A percentile compares a stretch with the other conserved stretches of the same genome.
Conservation (phyloP, 1,284 basidiomycete genomes). For the Apiotrichum montevideense region DNA sequence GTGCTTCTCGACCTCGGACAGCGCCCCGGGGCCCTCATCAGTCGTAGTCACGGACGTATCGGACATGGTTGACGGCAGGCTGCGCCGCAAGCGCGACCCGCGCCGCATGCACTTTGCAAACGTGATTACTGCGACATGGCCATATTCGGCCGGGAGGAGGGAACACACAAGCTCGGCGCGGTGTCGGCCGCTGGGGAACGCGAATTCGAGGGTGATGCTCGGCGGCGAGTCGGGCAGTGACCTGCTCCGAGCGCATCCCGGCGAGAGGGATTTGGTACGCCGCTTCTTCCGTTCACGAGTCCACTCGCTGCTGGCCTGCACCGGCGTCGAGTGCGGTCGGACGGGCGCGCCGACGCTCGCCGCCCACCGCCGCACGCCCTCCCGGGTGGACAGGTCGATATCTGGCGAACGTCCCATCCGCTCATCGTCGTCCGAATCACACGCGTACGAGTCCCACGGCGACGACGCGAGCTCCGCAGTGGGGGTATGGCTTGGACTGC, state of each 20-base stretch:
- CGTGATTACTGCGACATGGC: too few relatives aligned
- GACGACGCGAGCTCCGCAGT: too few relatives aligned
- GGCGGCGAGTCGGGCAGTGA: neutral
- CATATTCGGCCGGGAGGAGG: neutral
- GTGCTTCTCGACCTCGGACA: too few relatives aligned
- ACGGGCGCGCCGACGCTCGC: neutral
- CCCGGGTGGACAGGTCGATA: neutral
- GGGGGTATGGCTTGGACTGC: neutral
- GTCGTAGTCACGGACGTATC: too few relatives aligned
- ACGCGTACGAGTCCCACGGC: too few relatives aligned
- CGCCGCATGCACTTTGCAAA: too few relatives aligned
- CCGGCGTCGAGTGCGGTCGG: neutral
- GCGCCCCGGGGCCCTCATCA: too few relatives aligned
- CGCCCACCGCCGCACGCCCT: neutral
- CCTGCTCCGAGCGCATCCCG: neutral
- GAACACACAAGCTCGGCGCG: neutral
- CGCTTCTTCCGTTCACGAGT: too few relatives aligned
- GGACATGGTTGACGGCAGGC: too few relatives aligned
- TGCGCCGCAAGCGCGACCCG: too few relatives aligned
- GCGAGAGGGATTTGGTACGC: neutral
- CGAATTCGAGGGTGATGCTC: neutral
- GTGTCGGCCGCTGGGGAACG: neutral
- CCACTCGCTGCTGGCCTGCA: neutral
- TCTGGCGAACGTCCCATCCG: neutral
- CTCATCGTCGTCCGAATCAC: neutral